These are phyloP conservation scores for Leccinum uliginosum DNA, from an alignment of 768 basidiomycete species.

Conservation along the genomic window DNA sequence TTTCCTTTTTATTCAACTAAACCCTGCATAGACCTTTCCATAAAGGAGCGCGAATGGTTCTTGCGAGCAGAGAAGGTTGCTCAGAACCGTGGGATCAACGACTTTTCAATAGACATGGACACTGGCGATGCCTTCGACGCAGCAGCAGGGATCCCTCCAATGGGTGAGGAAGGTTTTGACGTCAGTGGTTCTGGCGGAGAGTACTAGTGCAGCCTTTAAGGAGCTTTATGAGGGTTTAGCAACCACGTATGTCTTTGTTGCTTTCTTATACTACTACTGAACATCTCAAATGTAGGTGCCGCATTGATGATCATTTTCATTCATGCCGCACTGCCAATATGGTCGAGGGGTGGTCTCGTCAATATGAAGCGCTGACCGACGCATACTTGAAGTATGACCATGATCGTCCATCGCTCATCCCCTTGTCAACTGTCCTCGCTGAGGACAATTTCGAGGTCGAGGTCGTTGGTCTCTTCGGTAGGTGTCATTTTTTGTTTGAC, in stretches of 20 bases:
- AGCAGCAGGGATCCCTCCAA: not conserved
- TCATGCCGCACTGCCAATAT: not conserved
- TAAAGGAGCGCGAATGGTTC: not conserved
- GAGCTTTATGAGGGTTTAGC: not conserved
- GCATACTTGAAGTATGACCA: not conserved
- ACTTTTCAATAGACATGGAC: not conserved
- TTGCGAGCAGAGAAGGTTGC: not conserved
- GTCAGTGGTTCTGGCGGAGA: not conserved
- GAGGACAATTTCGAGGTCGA: not conserved
- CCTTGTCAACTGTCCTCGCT: not conserved
- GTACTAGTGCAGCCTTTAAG: not conserved
- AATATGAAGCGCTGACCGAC: not conserved
- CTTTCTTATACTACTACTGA: not conserved
- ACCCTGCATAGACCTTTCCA: not conserved
- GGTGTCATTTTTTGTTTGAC: not conserved
- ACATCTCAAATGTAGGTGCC: not conserved
- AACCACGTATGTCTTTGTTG: not conserved
- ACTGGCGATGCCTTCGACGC: not conserved
- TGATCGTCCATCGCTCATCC: not conserved
- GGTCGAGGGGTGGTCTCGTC: not conserved
- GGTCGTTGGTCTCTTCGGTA: not conserved
- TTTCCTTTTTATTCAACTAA: not conserved
- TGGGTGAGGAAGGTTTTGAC: not conserved
- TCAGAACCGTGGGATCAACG: not conserved
- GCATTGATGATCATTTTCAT: not conserved